Evolutionary conservation across 129 eudicot species (phyloP), one percentile per base, ranked within the genome.

Genomic region (Artemisia annua): DNA sequence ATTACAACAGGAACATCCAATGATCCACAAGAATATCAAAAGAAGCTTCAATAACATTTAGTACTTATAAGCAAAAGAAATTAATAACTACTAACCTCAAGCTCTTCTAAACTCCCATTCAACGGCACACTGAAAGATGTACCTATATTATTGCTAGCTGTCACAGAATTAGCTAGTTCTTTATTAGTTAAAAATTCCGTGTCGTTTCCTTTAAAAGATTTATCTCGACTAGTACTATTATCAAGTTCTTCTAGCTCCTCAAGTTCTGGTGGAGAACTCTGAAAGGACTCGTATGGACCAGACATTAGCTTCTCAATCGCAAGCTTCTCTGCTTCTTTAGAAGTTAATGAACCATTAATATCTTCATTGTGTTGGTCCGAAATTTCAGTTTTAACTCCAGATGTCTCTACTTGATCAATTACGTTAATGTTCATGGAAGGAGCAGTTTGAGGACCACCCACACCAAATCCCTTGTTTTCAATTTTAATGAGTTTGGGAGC

Each of bases 51-150:
- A 20, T 13, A 2, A 18, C 0, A 55, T 20, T 30, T 59, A 60
- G 65, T 24, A 26, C 44, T 3, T 3, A 22, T 22, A 26, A 24
- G 28, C 14, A 35, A 26, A 56, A 18, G 7, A 60, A 20, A 60
- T 60, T 60, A 70, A 14, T 20, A 32, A 64, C 32, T 72, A 78
- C 59, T n/a, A 72, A 91, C 97, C 97, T 91, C 97, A 66, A 91
- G 97, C 81, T 91, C 97, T 77, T 91, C 97, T 77, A 91, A 75
- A 68, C 68, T 80, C 81, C 85, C 87, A 68, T 59, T 83, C 52
- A 72, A 66, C 39, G 77, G 83, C 55, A 72, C 63, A 72, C 57
- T 69, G 60, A 86, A 79, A 72, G 46, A 48, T 5, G 72, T 14
- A 65, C 69, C 67, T 50, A 83, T 66, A 13, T 62, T 59, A 30